Evolutionary conservation across 495 filamentous ascomycete species (phyloP).

Genomic region (Neurospora intermedia): DNA sequence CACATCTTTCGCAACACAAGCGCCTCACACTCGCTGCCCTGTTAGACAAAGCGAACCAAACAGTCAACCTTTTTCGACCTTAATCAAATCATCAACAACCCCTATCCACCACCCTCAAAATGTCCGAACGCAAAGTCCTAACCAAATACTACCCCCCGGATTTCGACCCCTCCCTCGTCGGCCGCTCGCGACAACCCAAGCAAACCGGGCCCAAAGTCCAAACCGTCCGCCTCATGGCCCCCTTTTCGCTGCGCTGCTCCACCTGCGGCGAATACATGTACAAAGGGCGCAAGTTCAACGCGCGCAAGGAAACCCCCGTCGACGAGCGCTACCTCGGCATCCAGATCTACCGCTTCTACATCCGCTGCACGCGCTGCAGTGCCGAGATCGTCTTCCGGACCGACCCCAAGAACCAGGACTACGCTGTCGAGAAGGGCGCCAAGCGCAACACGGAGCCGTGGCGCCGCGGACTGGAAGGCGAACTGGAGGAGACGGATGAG

Average conservation of each 20-base stretch:
- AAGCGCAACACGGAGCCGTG: constrained; percentile 92
- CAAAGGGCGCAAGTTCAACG: constrained; percentile 94
- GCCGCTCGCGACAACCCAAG: constrained; percentile 55
- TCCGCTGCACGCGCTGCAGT: constrained; percentile 82
- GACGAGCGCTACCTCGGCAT: constrained; percentile 88
- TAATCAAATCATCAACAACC: not conserved
- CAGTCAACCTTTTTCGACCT: not conserved
- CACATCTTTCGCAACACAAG: no score
- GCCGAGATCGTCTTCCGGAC: constrained; percentile 92
- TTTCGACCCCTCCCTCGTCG: constrained; percentile 81
- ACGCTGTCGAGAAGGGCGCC: constrained; percentile 59
- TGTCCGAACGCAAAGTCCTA: constrained; percentile 92
- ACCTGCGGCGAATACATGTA: constrained; percentile 95
- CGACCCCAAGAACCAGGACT: constrained; percentile 91
- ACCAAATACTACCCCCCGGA: constrained; percentile 86
- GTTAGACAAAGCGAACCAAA: not conserved
- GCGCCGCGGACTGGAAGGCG: constrained; percentile 50
- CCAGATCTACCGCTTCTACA: constrained; percentile 88
- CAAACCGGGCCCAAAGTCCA: constrained; percentile 68
- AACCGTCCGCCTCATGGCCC: constrained; percentile 92
- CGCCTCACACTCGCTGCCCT: not conserved
- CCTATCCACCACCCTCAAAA: constrained; percentile 27
- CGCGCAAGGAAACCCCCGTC: constrained; percentile 75
- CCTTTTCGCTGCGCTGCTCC: constrained; percentile 87
- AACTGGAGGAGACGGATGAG: constrained; percentile 65